A percentile compares a stretch with the other conserved stretches of the same genome.
These are phyloP conservation scores for Balakata baccata DNA, from an alignment of 345 rosid genomes.

Conservation along the genomic window DNA sequence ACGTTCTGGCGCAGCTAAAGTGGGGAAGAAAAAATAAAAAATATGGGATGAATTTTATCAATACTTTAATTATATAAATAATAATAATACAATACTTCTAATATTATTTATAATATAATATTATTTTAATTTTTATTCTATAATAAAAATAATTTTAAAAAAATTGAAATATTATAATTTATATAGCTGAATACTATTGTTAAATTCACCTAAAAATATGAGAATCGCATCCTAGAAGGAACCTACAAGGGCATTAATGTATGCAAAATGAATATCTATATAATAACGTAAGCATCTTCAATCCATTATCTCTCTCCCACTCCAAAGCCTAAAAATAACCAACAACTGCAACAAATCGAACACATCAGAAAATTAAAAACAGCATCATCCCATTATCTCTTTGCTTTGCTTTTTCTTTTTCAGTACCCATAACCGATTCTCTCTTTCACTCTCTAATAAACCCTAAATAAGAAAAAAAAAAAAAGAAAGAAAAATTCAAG, in stretches of 20 bases:
- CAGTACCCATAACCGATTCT: constrained; percentile 5
- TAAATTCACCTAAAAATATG: no score
- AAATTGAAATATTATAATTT: no score
- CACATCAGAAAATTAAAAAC: constrained; percentile 13
- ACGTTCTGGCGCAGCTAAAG: constrained; percentile 6
- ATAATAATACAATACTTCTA: no score
- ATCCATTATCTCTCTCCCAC: neutral
- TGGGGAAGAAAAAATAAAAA: neutral
- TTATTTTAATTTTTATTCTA: no score
- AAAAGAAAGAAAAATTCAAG: constrained; percentile 28
- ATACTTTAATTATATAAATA: no score
- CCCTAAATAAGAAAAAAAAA: neutral
- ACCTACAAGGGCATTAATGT: constrained; percentile 17
- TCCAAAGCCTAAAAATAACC: constrained; percentile 27
- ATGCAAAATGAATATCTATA: neutral
- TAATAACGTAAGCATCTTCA: constrained; percentile 11
- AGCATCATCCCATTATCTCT: constrained; percentile 31
- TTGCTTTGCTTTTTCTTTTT: constrained; percentile 19
- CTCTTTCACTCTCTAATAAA: constrained; percentile 21
- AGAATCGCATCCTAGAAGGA: constrained; percentile 24
- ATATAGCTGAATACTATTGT: no score
- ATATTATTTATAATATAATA: no score
- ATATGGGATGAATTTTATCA: no score
- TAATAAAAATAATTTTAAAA: no score
- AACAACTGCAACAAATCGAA: constrained; percentile 23